These are phyloP conservation scores for Calonectria crousiana DNA, from an alignment of 2,329 filamentous ascomycete genomes.

Conservation along the genomic window DNA sequence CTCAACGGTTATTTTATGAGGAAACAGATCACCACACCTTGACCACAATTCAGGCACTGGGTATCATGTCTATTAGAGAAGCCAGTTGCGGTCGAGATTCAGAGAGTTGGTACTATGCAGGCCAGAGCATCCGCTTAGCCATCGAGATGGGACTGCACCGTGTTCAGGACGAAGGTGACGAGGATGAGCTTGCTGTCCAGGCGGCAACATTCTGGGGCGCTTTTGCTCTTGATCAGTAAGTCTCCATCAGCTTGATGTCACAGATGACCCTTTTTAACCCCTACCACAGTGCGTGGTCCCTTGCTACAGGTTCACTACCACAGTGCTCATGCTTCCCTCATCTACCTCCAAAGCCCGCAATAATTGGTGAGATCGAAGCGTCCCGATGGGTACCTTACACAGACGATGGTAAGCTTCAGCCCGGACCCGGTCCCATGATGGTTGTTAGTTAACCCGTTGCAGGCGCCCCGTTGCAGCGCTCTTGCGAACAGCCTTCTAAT, in stretches of 20 bases:
- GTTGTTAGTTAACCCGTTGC: not conserved
- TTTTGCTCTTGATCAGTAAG: conserved; percentile 74
- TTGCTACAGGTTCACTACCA: conserved; percentile 72
- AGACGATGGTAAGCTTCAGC: conserved; percentile 63
- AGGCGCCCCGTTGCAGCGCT: conserved; percentile 67
- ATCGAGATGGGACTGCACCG: conserved; percentile 79
- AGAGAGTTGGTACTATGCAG: conserved; percentile 79
- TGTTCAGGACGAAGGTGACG: conserved; percentile 59
- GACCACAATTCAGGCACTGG: conserved; percentile 80
- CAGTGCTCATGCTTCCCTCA: conserved; percentile 69
- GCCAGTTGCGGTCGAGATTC: conserved; percentile 79
- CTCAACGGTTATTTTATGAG: conserved; percentile 69
- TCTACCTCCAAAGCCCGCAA: conserved; percentile 70
- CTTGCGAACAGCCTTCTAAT: conserved; percentile 73
- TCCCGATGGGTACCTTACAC: conserved; percentile 71
- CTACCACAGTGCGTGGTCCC: conserved; percentile 69
- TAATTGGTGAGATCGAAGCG: conserved; percentile 71
- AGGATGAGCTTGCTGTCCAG: conserved; percentile 69
- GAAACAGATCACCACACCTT: conserved; percentile 71
- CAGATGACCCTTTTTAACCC: conserved; percentile 33
- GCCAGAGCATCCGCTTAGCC: conserved; percentile 78
- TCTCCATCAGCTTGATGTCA: conserved; percentile 23
- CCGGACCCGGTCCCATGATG: not conserved
- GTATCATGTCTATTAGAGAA: conserved; percentile 81
- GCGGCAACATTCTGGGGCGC: conserved; percentile 73